Base-by-base conservation (phyloP, 1,284 basidiomycete genomes). In the Pascua guehoae region DNA sequence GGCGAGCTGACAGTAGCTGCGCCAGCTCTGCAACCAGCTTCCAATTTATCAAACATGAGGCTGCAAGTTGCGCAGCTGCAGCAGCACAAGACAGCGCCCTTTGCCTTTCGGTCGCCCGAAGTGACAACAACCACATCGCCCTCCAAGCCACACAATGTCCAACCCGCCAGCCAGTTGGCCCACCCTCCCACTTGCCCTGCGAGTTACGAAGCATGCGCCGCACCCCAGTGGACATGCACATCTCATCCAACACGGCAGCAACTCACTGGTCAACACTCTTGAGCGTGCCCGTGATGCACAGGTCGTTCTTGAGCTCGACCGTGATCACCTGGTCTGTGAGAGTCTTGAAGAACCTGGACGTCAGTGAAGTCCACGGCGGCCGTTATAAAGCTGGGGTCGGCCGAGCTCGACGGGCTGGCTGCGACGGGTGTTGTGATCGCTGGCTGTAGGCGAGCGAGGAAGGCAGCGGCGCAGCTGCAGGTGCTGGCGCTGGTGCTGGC, bases 301-400 rank as follows among this genome's bases (percentile, higher is more conserved):
- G 86, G 78, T 98, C 95, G 79, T 99, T 99, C 81, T 99, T 98
- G 71, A 99, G 87, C 78, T 99, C 95, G 67, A 98, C 93, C 15
- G 92, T 96, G 69, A 97, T 92, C 67, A 87, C 85, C 74, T 97
- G 94, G 78, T 96, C 94, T 4, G 95, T 98, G 51, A 99, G 85
- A 14, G 95, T 98, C 81, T 98, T 98, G 87, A 99, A 98, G 46
- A 98, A 93, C 49, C 74, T 78, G 63, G 41, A n/a, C 15, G 54
- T 61, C 12, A 61, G 56, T 16, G 18, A 4, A 10, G 42, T 15
- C 36, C n/a, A 43, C 5, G 15, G 4, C 5, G 9, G 24, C 5
- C 12, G 40, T n/a, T n/a, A 17, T 3, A 36, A 7, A 12, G 42
- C 40, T 4, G 40, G 4, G n/a, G n/a, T 41, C 40, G 12, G 8